These are phyloP conservation scores for Cladosporium velox DNA, from an alignment of 2,329 filamentous ascomycete species.

Conservation along the genomic window DNA sequence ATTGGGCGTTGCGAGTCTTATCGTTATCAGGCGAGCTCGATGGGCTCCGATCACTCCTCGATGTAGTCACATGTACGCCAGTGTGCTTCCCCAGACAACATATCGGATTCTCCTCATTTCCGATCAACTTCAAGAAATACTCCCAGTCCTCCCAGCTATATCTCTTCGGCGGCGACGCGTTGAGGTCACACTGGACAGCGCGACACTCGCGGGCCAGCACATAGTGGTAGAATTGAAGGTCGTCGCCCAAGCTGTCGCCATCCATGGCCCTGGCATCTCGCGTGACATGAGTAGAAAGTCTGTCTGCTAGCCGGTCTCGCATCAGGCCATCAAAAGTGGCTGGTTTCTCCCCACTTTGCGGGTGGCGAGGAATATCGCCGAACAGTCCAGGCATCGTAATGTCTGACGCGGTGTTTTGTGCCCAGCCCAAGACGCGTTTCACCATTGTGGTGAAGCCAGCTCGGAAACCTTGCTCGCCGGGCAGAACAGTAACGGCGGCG, in stretches of 20 bases:
- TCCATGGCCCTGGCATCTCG: slow-evolving; percentile 18
- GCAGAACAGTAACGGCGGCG: slow-evolving; percentile 57
- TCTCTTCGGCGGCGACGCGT: slow-evolving; percentile 39
- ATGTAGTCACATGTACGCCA: not conserved
- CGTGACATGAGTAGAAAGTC: slow-evolving; percentile 23
- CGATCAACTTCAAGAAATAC: slow-evolving; percentile 52
- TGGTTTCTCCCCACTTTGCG: not conserved
- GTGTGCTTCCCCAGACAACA: slow-evolving; percentile 27
- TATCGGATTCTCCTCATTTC: slow-evolving; percentile 42
- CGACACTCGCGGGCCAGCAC: slow-evolving; percentile 49
- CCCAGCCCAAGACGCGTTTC: not conserved
- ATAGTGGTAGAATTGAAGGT: slow-evolving; percentile 55
- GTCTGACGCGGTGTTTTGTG: not conserved
- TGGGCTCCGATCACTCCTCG: not conserved
- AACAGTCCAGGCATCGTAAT: slow-evolving; percentile 14
- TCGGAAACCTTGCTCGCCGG: slow-evolving; percentile 48
- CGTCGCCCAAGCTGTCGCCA: slow-evolving; percentile 48
- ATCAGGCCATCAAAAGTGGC: slow-evolving; percentile 17
- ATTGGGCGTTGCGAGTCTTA: not conserved
- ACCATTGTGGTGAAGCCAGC: slow-evolving; percentile 34
- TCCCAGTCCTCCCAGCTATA: slow-evolving; percentile 48
- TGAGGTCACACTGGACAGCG: slow-evolving; percentile 46
- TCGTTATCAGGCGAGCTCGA: slow-evolving; percentile 17
- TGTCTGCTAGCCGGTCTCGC: slow-evolving; percentile 29
- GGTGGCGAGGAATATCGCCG: slow-evolving; percentile 1